Evolutionary conservation across 2,329 filamentous ascomycete species (phyloP), one percentile per base, ranked within the genome.

Genomic region (Aspergillus amoenus): DNA sequence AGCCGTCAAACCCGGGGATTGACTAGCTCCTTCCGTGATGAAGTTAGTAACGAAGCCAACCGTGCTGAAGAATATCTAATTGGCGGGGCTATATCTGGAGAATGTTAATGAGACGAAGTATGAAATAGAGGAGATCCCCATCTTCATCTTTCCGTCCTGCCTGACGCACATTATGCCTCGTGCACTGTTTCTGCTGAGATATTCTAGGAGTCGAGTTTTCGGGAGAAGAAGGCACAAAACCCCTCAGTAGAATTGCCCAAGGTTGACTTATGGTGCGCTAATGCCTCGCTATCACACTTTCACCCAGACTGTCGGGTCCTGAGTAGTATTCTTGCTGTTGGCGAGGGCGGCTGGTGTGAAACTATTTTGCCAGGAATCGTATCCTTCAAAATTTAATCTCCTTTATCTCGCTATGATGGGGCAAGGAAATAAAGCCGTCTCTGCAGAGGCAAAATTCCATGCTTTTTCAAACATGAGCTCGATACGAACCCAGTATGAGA

Each of bases 251-350:
- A 51, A 58, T 47, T 43, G 59, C 61, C 58, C 42, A 58, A 59
- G 45, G 53, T 56, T 52, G 44, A 47, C 55, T 27, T 43, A 44
- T 45, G 43, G 47, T 52, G 52, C 46, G 58, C 64, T 66, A 66
- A 66, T 65, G 64, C 64, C 57, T 50, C 53, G 61, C 59, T 61
- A 66, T 65, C 59, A 66, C 64, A 63, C 59, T 44, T 56, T 65
- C 61, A 56, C 27, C 64, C 64, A 66, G 59, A 66, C 56, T 66
- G 63, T 66, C 64, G 64, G 64, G 63, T 60, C 64, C 58, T 54
- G 58, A 57, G 27, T 30, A 50, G 59, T 62, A 60, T 63, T 58
- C 46, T 34, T 39, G 55, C 50, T 57, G 63, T 55, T 55, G 52
- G 58, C 57, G 60, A 58, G 52, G 50, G 30, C 59, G 57, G 55